A percentile compares a stretch with the other conserved stretches of the same genome.
Evolutionary conservation across 169 alveolate genomes (phyloP).

Genomic region (Plasmodium relictum): DNA sequence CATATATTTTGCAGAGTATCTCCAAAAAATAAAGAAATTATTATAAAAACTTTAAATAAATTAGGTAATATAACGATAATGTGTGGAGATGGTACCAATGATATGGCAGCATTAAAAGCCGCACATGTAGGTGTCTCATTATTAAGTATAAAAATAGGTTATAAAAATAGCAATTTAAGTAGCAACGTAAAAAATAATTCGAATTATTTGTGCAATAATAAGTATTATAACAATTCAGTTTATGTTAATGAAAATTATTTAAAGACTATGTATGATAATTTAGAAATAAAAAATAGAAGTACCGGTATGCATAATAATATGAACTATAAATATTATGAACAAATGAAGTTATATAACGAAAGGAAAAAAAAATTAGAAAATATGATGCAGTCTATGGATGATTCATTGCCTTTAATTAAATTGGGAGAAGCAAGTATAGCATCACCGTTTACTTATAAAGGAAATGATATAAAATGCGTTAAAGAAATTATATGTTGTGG

Average conservation of each 20-base stretch:
- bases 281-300: background rate
- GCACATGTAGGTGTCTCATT: constrained; percentile 98
- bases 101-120: constrained; percentile 98
- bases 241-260: constrained; percentile 19
- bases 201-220: background rate
- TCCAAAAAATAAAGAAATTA: constrained; percentile 95
- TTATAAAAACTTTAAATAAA: constrained; percentile 85
- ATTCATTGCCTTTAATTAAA: constrained; percentile 87
- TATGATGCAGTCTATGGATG: constrained; percentile 85
- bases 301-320: constrained; percentile 67
- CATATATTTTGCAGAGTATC: constrained; percentile 96
- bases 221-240: background rate
- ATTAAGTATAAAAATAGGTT: constrained; percentile 85
- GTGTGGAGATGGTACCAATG: constrained; percentile 99
- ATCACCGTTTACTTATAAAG: constrained; percentile 97
- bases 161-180: constrained; percentile 76
- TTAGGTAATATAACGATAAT: constrained; percentile 91
- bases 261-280: constrained; percentile 69
- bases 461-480: constrained; percentile 93
- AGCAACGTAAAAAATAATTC: constrained; percentile 39
- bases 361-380: constrained; percentile 41
- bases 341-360: constrained; percentile 62
- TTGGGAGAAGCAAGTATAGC: constrained; percentile 99
- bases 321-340: constrained; percentile 37
- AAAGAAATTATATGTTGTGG: constrained; percentile 94